These are phyloP conservation scores for Cryptosporidium sp. DNA, from an alignment of 169 alveolate genomes.

Conservation along the genomic window DNA sequence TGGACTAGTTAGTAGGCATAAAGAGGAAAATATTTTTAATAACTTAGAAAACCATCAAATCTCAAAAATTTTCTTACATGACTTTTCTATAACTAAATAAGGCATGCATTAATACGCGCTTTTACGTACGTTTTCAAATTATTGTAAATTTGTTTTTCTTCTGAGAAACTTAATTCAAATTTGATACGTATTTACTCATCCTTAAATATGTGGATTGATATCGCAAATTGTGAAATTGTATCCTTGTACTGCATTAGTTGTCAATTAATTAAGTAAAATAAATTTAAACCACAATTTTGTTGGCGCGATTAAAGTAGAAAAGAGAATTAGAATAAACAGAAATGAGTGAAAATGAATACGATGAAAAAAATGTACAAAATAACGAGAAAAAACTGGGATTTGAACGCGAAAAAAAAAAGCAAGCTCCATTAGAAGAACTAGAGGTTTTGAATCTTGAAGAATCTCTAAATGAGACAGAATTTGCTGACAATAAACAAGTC, in stretches of 20 bases:
- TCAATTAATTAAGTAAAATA: neutral
- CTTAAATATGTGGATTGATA: neutral
- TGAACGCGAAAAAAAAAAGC: neutral
- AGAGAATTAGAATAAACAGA: neutral
- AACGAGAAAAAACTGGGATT: neutral
- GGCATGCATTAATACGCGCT: slow-evolving; percentile 26
- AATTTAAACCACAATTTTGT: neutral
- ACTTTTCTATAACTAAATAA: neutral
- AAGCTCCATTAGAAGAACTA: neutral
- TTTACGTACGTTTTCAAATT: neutral
- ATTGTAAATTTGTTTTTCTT: neutral
- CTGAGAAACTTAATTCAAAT: neutral
- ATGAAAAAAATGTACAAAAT: neutral
- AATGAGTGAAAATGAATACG: neutral
- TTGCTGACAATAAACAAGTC: neutral
- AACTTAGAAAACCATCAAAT: neutral
- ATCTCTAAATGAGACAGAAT: neutral
- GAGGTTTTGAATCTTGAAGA: neutral
- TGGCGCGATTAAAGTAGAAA: neutral
- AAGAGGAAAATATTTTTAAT: neutral
- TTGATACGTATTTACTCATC: too few species aligned
- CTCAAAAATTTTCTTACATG: neutral
- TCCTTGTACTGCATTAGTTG: too few species aligned
- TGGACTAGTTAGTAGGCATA: neutral
- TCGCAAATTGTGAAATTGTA: neutral